Percentiles rank a stretch among this genome's conserved stretches.
These are phyloP conservation scores for Verticillium albo-atrum DNA, from an alignment of 2,329 filamentous ascomycete genomes.

Conservation along the genomic window DNA sequence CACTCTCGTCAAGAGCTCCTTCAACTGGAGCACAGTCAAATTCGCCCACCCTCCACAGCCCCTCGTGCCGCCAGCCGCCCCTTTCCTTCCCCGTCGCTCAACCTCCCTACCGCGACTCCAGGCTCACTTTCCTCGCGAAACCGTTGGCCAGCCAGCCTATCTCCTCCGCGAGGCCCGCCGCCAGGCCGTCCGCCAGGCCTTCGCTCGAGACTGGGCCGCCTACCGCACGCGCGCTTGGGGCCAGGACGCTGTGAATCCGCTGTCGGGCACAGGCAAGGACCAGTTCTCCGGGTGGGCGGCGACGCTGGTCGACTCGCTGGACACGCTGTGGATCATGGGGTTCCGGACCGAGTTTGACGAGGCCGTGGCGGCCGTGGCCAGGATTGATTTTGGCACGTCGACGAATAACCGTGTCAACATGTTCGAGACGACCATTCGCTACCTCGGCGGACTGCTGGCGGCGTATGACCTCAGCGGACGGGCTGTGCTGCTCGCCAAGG, in stretches of 20 bases:
- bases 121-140: slow-evolving; percentile 24
- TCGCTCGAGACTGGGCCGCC: slow-evolving; percentile 31
- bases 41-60: slow-evolving; percentile 19
- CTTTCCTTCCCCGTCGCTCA: not conserved
- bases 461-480: slow-evolving; percentile 63
- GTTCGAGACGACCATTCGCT: slow-evolving; percentile 69
- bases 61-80: slow-evolving; percentile 15
- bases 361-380: slow-evolving; percentile 36
- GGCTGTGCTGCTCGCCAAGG: slow-evolving; percentile 53
- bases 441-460: slow-evolving; percentile 63
- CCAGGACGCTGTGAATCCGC: slow-evolving; percentile 38
- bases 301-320: slow-evolving; percentile 40
- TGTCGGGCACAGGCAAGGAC: slow-evolving; percentile 36
- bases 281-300: slow-evolving; percentile 43
- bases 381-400: slow-evolving; percentile 46
- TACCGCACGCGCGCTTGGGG: slow-evolving; percentile 41
- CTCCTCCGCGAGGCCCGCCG: slow-evolving; percentile 26
- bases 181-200: slow-evolving; percentile 31
- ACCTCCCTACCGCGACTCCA: slow-evolving; percentile 29
- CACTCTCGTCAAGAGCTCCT: slow-evolving; percentile 21
- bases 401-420: slow-evolving; percentile 30
- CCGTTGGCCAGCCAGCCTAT: too few relatives aligned
- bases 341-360: slow-evolving; percentile 43
- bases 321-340: slow-evolving; percentile 52
- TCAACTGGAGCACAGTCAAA: slow-evolving; percentile 29